phyloP scores from a whole-genome alignment of 2,329 filamentous ascomycete species.

The Verticillium albo-atrum region DNA sequence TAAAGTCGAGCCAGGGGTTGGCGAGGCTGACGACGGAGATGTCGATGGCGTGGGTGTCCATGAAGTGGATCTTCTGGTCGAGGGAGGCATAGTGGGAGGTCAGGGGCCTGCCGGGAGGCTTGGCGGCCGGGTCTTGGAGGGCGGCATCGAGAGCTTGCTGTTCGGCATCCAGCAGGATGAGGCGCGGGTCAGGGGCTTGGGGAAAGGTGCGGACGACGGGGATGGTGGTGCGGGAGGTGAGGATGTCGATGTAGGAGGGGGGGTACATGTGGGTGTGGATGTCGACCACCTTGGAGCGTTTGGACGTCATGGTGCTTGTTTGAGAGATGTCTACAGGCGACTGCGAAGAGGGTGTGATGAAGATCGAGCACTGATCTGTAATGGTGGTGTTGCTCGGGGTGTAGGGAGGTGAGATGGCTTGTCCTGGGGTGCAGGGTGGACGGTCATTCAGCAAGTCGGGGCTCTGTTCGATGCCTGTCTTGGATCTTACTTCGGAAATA shows the following conservation, averaged over 20 bases:
- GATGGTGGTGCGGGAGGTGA: constrained; percentile 55
- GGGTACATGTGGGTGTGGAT: constrained; percentile 70
- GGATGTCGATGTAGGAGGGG: constrained; percentile 56
- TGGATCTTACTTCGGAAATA: not conserved
- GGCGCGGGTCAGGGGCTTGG: constrained; percentile 51
- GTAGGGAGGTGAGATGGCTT: not conserved
- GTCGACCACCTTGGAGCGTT: constrained; percentile 47
- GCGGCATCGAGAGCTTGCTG: constrained; percentile 42
- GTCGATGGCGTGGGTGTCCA: constrained; percentile 78
- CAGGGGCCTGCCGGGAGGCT: constrained; percentile 72
- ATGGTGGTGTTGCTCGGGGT: not conserved
- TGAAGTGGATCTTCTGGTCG: constrained; percentile 76
- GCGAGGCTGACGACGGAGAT: constrained; percentile 83
- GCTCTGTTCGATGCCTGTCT: not conserved
- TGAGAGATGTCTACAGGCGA: too few relatives aligned
- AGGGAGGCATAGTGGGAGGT: constrained; percentile 81
- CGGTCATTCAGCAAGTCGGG: not conserved
- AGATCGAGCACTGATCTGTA: not conserved
- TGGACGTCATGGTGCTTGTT: not conserved
- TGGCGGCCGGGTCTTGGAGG: constrained; percentile 47
- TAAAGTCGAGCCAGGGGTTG: constrained; percentile 92
- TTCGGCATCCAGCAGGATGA: constrained; percentile 58
- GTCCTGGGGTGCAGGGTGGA: not conserved
- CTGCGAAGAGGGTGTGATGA: not conserved
- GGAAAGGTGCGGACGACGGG: constrained; percentile 68